These are phyloP conservation scores for Fusarium albidum DNA, from an alignment of 2,329 filamentous ascomycete genomes.

Conservation along the genomic window DNA sequence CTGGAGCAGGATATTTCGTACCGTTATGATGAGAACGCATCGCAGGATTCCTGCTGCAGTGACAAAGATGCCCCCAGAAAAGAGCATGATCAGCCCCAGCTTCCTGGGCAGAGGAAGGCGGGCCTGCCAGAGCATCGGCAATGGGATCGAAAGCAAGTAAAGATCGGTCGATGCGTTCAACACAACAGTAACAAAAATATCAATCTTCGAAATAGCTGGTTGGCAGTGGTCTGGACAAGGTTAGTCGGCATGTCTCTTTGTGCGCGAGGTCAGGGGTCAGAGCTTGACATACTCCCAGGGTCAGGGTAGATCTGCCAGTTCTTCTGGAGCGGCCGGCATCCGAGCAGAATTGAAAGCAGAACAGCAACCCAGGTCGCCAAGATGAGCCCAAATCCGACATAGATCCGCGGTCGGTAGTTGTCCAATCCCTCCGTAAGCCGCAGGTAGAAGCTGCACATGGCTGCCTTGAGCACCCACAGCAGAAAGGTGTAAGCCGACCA, in stretches of 20 bases:
- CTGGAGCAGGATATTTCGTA: constrained; percentile 23
- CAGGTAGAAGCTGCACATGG: constrained; percentile 61
- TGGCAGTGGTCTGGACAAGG: constrained; percentile 50
- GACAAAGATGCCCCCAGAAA: constrained; percentile 49
- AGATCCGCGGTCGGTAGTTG: constrained; percentile 42
- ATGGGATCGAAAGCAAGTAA: constrained; percentile 63
- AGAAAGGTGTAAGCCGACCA: constrained; percentile 60
- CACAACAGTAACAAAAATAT: constrained; percentile 56
- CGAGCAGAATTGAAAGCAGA: constrained; percentile 57
- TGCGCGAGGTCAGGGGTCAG: background rate
- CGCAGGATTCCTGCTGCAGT: constrained; percentile 45
- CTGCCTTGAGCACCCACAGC: constrained; percentile 60
- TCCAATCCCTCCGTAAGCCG: constrained; percentile 50
- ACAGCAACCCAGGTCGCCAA: constrained; percentile 55
- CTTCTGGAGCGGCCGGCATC: constrained; percentile 58
- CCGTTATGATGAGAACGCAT: constrained; percentile 45
- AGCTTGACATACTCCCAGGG: constrained; percentile 56
- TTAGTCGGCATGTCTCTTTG: constrained; percentile 17
- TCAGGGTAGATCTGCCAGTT: constrained; percentile 68
- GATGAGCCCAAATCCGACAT: constrained; percentile 57
- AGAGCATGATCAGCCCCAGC: constrained; percentile 45
- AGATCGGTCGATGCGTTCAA: constrained; percentile 62
- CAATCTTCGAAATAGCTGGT: constrained; percentile 55
- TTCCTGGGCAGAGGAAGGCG: constrained; percentile 44
- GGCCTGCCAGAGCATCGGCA: constrained; percentile 55